These are phyloP conservation scores for Metschnikowia baotianmanensis DNA, from an alignment of 805 yeast genomes.

Conservation along the genomic window DNA sequence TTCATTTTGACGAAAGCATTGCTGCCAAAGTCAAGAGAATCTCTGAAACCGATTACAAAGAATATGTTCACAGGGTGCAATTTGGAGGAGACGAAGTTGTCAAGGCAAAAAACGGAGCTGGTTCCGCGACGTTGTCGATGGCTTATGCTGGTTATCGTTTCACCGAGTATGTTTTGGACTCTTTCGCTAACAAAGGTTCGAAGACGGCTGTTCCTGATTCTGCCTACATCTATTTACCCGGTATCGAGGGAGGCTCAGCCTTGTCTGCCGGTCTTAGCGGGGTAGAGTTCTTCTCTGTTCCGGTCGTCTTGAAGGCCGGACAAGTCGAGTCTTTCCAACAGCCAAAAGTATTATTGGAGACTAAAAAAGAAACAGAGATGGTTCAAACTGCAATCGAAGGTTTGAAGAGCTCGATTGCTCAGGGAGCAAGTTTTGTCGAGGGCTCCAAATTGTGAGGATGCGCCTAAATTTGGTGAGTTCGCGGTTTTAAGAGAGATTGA, in stretches of 20 bases:
- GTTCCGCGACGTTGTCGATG: slow-evolving; percentile 23
- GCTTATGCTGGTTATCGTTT: slow-evolving; percentile 24
- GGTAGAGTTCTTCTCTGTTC: slow-evolving; percentile 47
- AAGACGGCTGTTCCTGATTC: slow-evolving; percentile 38
- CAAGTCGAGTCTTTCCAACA: slow-evolving; percentile 35
- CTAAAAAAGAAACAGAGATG: slow-evolving; percentile 31
- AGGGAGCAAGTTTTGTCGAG: slow-evolving; percentile 40
- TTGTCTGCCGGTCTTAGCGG: slow-evolving; percentile 38
- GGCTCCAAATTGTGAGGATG: slow-evolving; percentile 32
- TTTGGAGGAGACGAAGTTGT: slow-evolving; percentile 24
- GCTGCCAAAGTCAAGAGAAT: slow-evolving; percentile 20
- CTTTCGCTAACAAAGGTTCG: slow-evolving; percentile 7
- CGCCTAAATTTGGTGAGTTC: no score
- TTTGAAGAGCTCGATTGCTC: slow-evolving; percentile 37
- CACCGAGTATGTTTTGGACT: slow-evolving; percentile 17
- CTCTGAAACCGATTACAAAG: slow-evolving; percentile 18
- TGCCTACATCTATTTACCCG: slow-evolving; percentile 54
- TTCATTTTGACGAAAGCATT: slow-evolving; percentile 19
- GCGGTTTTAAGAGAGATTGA: neutral
- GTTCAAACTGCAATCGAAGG: slow-evolving; percentile 39
- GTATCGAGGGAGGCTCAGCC: slow-evolving; percentile 46
- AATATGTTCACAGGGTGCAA: slow-evolving; percentile 20
- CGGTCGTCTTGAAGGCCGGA: slow-evolving; percentile 42
- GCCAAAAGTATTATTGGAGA: slow-evolving; percentile 33
- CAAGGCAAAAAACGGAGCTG: slow-evolving; percentile 23